A percentile compares a stretch with the other conserved stretches of the same genome.
Conservation (phyloP, 176 grass and related monocot species). For the Pontederia paniculata region DNA sequence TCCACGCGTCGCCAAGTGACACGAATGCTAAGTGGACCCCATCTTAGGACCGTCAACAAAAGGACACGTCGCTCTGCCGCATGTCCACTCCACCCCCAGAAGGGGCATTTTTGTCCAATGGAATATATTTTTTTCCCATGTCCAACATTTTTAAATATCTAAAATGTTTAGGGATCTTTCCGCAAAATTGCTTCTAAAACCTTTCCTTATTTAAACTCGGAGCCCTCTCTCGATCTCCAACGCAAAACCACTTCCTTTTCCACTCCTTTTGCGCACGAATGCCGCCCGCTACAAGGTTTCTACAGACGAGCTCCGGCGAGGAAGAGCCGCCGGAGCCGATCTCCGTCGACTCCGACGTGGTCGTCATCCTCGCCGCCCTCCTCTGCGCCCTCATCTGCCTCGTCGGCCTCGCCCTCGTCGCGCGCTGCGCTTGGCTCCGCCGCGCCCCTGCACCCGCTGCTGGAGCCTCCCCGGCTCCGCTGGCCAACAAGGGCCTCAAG, state of each 20-base stretch:
- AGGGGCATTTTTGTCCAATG: no score
- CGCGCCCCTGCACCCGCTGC: background rate
- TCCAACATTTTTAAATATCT: no score
- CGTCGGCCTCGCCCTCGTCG: conserved; percentile 38
- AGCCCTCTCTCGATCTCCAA: conserved; percentile 4
- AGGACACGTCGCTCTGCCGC: no score
- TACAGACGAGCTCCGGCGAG: conserved; percentile 30
- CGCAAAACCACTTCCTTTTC: background rate
- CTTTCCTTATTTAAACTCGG: background rate
- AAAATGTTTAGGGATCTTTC: no score
- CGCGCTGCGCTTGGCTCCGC: conserved; percentile 50
- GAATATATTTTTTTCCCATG: no score
- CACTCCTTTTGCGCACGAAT: background rate
- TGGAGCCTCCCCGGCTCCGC: background rate
- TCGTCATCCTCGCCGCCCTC: conserved; percentile 55
- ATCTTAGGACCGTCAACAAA: no score
- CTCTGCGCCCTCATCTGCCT: conserved; percentile 71
- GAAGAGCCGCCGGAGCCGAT: conserved; percentile 24
- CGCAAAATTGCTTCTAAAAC: no score
- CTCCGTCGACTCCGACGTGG: conserved; percentile 45
- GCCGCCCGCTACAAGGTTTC: conserved; percentile 30
- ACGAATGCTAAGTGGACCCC: no score
- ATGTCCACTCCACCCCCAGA: no score
- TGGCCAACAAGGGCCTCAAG: conserved; percentile 43
- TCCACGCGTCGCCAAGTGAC: no score